phyloP scores from a whole-genome alignment of 2,329 filamentous ascomycete species.

The Xylogone sp. region DNA sequence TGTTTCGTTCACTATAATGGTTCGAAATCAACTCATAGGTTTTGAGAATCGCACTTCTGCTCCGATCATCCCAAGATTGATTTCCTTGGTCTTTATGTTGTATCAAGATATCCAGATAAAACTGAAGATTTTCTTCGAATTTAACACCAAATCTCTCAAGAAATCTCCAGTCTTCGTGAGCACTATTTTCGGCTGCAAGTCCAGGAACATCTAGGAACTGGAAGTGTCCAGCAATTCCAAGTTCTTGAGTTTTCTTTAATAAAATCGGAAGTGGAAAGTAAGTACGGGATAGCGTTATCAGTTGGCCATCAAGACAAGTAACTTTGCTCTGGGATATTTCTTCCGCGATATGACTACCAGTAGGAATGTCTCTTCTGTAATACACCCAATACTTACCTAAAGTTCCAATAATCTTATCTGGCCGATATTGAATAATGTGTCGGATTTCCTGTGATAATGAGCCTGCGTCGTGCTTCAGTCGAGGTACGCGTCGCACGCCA shows the following conservation, averaged over 20 bases:
- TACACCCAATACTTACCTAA: constrained; percentile 10
- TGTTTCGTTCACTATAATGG: constrained; percentile 7
- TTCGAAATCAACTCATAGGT: constrained; percentile 14
- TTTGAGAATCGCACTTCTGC: constrained; percentile 8
- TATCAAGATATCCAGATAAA: constrained; percentile 10
- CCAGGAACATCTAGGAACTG: constrained; percentile 8
- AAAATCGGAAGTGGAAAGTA: constrained; percentile 6
- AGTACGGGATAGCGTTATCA: not conserved
- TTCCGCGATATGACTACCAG: constrained; percentile 2
- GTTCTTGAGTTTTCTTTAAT: constrained; percentile 3
- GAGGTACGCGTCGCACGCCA: constrained; percentile 8
- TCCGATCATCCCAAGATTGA: constrained; percentile 3
- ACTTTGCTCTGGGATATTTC: constrained; percentile 7
- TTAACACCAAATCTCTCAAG: constrained; percentile 11
- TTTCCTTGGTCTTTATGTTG: constrained; percentile 6
- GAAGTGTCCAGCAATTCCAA: constrained; percentile 9
- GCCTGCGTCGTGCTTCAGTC: constrained; percentile 9
- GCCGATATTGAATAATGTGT: constrained; percentile 13
- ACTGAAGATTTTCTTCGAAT: constrained; percentile 9
- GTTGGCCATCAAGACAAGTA: constrained; percentile 1
- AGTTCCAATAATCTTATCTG: constrained; percentile 10
- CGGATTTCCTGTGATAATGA: constrained; percentile 14
- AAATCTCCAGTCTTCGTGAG: constrained; percentile 13
- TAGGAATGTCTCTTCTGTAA: constrained; percentile 5
- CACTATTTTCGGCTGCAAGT: not conserved